A percentile compares a stretch with the other conserved stretches of the same genome.
These are phyloP conservation scores for Delonix regia DNA, from an alignment of 306 rosid species.

Conservation along the genomic window DNA sequence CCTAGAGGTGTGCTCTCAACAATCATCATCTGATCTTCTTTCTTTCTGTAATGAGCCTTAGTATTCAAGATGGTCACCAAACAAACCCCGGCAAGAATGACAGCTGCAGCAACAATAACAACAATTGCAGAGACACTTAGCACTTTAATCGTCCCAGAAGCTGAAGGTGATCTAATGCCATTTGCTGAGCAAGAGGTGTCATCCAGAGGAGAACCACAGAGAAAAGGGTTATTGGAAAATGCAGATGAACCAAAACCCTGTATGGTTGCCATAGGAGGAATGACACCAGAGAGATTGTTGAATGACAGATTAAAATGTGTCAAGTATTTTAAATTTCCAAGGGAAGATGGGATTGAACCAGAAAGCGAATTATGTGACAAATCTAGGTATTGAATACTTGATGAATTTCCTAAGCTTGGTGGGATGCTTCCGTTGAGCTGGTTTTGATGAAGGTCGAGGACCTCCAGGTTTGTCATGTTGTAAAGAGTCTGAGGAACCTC, in stretches of 20 bases:
- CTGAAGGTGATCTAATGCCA: conserved; percentile 35
- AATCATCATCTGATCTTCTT: conserved; percentile 56
- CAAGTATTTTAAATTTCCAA: conserved; percentile 58
- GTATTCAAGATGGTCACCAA: conserved; percentile 75
- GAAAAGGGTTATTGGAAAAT: conserved; percentile 75
- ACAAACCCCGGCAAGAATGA: conserved; percentile 84
- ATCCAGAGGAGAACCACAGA: conserved; percentile 82
- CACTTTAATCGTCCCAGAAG: conserved; percentile 33
- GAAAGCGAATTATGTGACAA: conserved; percentile 77
- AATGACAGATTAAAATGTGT: conserved; percentile 70
- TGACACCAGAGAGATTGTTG: conserved; percentile 80
- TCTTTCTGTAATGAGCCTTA: conserved; percentile 56
- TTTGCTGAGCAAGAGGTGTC: conserved; percentile 62
- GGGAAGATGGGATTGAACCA: conserved; percentile 73
- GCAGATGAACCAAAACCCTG: conserved; percentile 71
- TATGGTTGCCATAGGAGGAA: conserved; percentile 58
- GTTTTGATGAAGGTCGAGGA: conserved; percentile 79
- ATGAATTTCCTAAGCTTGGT: conserved; percentile 61
- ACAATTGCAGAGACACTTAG: conserved; percentile 78
- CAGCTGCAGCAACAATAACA: conserved; percentile 91
- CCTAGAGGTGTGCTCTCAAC: conserved; percentile 87
- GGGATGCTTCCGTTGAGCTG: conserved; percentile 81
- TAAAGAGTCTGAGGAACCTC: conserved; percentile 66
- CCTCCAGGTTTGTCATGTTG: conserved; percentile 76
- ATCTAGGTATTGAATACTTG: conserved; percentile 65